Base-by-base conservation (phyloP, 2,329 filamentous ascomycete genomes). In the Periconia digitata region DNA sequence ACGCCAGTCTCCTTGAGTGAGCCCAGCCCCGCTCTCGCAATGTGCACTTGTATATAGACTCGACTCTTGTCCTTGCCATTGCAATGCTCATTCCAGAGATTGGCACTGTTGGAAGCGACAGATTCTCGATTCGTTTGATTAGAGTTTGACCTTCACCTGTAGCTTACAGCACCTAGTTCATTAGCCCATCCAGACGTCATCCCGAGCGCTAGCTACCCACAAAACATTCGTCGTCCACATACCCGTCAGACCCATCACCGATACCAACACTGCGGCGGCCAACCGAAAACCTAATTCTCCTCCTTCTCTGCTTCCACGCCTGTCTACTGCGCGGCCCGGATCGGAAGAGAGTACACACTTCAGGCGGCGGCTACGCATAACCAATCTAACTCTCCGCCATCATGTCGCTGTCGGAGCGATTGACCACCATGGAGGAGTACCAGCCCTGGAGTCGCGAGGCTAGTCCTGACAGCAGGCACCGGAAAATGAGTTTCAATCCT, bases 401-500 rank as follows among this genome's bases (percentile, higher is more conserved):
- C 27, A 74, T 74, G 72, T 73, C 71, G 47, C 59, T 74, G 36
- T 61, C 66, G 6, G 66, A 73, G 55, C 62, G 71, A 40, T 58
- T 73, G 39, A 72, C 70, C 18, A 63, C 66, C 13, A 67, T 73
- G 47, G 72, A 73, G 63, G 70, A 72, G 56, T 71, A 73, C 53
- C 62, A 72, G 54, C 64, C 66, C 40, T 72, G 70, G 67, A 64
- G 74, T 49, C 56, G 67, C 55, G 66, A 68, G 34, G 56, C 62
- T 32, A 71, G 69, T 46, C 69, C 69, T 20, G 64, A 64, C 37
- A 59, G 57, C 43, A 59, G 75, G 49, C 67, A 74, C 34, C 67
- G 75, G 37, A 78, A 78, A 60, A 71, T 79, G 50, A 75, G 71
- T 53, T 78, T 78, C 69, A 76, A 78, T 47, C 76, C 76, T 10